Evolutionary conservation across 176 grass and related monocot species (phyloP), one percentile per base, ranked within the genome.

Genomic region (Rhynchospora breviuscula): DNA sequence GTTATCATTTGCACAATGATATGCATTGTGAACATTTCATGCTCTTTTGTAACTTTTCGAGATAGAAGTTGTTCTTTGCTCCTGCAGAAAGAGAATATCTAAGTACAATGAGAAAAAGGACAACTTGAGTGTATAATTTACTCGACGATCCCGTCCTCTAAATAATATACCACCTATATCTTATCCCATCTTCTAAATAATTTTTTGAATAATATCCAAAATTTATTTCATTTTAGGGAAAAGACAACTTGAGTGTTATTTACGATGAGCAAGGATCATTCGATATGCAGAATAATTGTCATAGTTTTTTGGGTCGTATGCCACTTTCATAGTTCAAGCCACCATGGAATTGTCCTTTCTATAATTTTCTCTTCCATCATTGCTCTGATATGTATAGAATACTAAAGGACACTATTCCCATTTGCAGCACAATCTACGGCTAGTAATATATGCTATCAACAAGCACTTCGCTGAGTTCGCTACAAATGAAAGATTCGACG

Each of bases 391-490:
- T 25, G 67, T 53, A 59, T 13, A 43, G 22, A 25, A 40, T 63
- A 26, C 69, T 71, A 7, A 61, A 84, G 2, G 18, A 15, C 6
- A 10, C 6, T 43, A 46, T 60, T 63, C 3, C 29, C 40, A 2
- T 3, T 66, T 87, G 82, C 89, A 98, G 95, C 95, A 98, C 83
- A 98, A 98, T 77, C 86, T 98, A 18, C 79, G 95, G 52, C 86
- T 98, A 31, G 92, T 98, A 33, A 64, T 94, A 45, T 98, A 90
- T 84, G 83, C 84, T 29, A 87, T 98, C 79, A 94, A 91, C 85
- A 98, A 98, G 92, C 91, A 93, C 80, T 94, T 94, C 54, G 61
- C 90, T 0, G 95, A 91, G 21, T 89, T 93, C 71, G 63, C 89
- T 14, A 89, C 18, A 59, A 88, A 81, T 31, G 88, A 91, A 72